phyloP scores from a whole-genome alignment of 768 basidiomycete species.

The Calocera cornea region DNA sequence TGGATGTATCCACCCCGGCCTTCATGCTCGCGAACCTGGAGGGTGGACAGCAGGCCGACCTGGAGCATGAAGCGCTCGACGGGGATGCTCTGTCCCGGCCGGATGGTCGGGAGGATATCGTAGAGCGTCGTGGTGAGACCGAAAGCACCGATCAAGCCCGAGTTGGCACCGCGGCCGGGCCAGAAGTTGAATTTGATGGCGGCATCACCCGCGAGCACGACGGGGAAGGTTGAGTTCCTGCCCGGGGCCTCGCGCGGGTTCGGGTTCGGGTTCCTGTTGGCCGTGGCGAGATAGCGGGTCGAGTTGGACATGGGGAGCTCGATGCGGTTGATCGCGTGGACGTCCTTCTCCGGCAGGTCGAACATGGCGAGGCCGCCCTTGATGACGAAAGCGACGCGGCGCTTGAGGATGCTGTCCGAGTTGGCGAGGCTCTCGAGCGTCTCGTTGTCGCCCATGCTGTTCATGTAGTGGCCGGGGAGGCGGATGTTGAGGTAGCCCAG shows the following conservation, averaged over 20 bases:
- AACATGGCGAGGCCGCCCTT: background rate
- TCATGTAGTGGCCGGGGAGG: background rate
- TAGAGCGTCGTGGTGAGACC: background rate
- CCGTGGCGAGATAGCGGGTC: background rate
- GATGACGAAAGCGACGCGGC: background rate
- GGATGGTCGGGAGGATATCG: background rate
- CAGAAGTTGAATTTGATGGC: constrained; percentile 1
- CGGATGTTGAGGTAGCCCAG: background rate
- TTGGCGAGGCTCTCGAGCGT: background rate
- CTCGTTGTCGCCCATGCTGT: background rate
- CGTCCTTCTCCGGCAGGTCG: background rate
- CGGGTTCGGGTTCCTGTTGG: background rate
- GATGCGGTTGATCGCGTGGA: background rate
- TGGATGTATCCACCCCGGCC: background rate
- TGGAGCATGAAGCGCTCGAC: background rate
- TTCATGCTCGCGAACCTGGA: background rate
- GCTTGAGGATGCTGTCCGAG: background rate
- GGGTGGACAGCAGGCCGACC: background rate
- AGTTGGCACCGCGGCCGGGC: background rate
- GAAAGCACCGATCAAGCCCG: constrained; percentile 1
- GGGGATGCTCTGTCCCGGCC: background rate
- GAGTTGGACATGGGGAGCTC: background rate
- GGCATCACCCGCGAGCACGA: background rate
- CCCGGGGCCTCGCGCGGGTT: background rate
- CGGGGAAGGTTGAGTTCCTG: constrained; percentile 1